Evolutionary conservation across 1,284 basidiomycete species (phyloP).

Genomic region (Leccinum cinnamomeum): DNA sequence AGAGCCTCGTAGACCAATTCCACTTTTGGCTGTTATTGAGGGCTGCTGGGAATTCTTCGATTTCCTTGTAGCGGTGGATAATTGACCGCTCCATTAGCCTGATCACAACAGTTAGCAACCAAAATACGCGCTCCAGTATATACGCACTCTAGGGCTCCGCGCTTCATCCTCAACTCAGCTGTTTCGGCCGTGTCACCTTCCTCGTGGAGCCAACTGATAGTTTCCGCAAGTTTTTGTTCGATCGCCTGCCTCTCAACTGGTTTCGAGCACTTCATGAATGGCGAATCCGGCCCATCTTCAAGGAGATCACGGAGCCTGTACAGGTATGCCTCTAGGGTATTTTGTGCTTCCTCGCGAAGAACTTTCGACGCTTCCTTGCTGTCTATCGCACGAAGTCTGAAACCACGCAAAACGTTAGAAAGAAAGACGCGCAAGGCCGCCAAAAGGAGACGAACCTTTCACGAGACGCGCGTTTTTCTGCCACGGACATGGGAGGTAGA

Average conservation of each 20-base stretch:
- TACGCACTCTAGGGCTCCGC: conserved; percentile 77
- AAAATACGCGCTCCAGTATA: not conserved
- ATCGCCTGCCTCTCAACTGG: conserved; percentile 70
- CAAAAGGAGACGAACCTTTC: conserved; percentile 43
- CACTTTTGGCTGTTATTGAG: conserved; percentile 79
- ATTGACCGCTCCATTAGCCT: conserved; percentile 83
- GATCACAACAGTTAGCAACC: conserved; percentile 12
- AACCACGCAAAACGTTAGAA: conserved; percentile 5
- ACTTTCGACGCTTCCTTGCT: conserved; percentile 75
- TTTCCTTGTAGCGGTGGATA: conserved; percentile 84
- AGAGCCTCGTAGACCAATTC: conserved; percentile 79
- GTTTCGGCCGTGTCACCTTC: conserved; percentile 84
- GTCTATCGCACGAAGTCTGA: conserved; percentile 79
- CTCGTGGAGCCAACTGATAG: conserved; percentile 83
- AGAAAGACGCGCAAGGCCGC: not conserved
- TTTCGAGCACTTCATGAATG: conserved; percentile 81
- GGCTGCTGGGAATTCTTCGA: conserved; percentile 69
- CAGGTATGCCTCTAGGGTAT: conserved; percentile 89
- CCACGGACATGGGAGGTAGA: conserved; percentile 67
- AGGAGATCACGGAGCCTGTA: conserved; percentile 89
- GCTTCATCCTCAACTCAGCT: conserved; percentile 69
- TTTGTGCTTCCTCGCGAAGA: conserved; percentile 86
- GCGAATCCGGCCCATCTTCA: conserved; percentile 61
- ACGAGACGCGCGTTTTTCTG: conserved; percentile 70
- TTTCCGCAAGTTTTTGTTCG: conserved; percentile 62